Conservation (phyloP, 2,329 filamentous ascomycete genomes). For the Tolypocladium ophioglossoides region DNA sequence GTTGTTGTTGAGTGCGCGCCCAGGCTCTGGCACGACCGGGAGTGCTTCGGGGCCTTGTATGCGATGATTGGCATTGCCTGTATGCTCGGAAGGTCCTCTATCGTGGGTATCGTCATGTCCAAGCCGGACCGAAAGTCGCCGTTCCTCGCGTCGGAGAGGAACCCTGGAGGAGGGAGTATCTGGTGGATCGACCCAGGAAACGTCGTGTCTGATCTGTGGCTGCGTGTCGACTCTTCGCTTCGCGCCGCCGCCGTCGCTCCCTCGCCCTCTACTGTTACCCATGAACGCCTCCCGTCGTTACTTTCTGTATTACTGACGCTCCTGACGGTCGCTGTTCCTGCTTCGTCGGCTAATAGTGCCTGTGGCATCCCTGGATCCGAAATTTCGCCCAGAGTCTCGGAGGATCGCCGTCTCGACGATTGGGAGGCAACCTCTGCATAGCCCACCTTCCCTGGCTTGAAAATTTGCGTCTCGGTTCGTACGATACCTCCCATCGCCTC, state of each 20-base stretch:
- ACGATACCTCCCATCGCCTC: conserved; percentile 7
- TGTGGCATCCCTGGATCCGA: conserved; percentile 13
- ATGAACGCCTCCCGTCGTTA: conserved; percentile 19
- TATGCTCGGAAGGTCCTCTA: conserved; percentile 15
- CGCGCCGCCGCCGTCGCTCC: conserved; percentile 10
- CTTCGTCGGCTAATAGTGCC: conserved; percentile 13
- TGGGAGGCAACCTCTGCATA: conserved; percentile 15
- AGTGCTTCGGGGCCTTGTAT: conserved; percentile 5
- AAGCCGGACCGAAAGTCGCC: conserved; percentile 16
- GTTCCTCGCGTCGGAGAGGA: conserved; percentile 13
- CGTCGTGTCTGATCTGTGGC: conserved; percentile 14
- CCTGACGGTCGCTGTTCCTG: conserved; percentile 9
- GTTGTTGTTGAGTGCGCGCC: conserved; percentile 18
- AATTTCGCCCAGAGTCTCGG: conserved; percentile 14
- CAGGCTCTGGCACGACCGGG: conserved; percentile 10
- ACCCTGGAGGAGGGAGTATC: conserved; percentile 17
- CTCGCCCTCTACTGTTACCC: conserved; percentile 22
- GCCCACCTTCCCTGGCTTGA: conserved; percentile 9
- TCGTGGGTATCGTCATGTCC: conserved; percentile 16
- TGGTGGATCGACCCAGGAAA: conserved; percentile 20
- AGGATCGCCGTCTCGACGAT: conserved; percentile 12
- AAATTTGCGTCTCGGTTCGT: conserved; percentile 6
- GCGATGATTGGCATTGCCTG: conserved; percentile 5
- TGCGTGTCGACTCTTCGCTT: conserved; percentile 14
- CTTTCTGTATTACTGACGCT: conserved; percentile 10